Conservation (phyloP, 495 filamentous ascomycete species). For the Neurospora tetraspora region DNA sequence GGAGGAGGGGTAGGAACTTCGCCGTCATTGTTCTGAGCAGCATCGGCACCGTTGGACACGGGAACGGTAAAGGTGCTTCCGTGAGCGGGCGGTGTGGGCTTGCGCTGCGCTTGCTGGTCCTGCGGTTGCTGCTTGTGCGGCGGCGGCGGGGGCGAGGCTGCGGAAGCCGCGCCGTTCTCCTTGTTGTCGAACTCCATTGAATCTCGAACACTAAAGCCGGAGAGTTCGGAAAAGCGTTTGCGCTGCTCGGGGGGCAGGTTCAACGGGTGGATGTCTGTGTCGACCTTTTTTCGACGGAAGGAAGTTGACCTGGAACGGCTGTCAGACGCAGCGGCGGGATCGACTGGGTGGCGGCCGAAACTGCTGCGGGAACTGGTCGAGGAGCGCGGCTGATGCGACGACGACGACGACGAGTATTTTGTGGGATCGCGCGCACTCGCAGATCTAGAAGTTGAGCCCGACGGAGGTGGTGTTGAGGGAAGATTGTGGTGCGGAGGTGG, state of each 20-base stretch:
- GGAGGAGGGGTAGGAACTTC: constrained; percentile 70
- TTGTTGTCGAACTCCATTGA: constrained; percentile 71
- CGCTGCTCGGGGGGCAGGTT: constrained; percentile 82
- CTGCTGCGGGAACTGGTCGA: constrained; percentile 32
- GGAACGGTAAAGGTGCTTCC: constrained; percentile 33
- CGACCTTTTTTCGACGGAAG: constrained; percentile 41
- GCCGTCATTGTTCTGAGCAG: constrained; percentile 24
- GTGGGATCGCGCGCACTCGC: background rate
- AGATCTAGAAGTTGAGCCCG: background rate
- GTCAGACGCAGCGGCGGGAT: constrained; percentile 11
- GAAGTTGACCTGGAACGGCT: constrained; percentile 18
- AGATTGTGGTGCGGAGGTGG: background rate
- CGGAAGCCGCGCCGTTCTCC: constrained; percentile 40
- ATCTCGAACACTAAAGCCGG: constrained; percentile 56
- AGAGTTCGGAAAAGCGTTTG: constrained; percentile 58
- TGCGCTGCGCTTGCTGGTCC: constrained; percentile 10
- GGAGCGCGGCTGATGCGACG: constrained; percentile 23
- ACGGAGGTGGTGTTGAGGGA: background rate
- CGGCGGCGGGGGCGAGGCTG: constrained; percentile 31
- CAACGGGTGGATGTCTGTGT: constrained; percentile 67
- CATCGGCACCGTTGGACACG: constrained; percentile 45
- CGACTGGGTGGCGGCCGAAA: constrained; percentile 30
- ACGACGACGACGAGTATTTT: background rate
- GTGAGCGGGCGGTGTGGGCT: constrained; percentile 19
- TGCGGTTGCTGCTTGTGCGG: constrained; percentile 17